Percentiles rank a stretch among this genome's conserved stretches.
Evolutionary conservation across 148 eudicot species (phyloP).

Genomic region (Arctostaphylos glauca): DNA sequence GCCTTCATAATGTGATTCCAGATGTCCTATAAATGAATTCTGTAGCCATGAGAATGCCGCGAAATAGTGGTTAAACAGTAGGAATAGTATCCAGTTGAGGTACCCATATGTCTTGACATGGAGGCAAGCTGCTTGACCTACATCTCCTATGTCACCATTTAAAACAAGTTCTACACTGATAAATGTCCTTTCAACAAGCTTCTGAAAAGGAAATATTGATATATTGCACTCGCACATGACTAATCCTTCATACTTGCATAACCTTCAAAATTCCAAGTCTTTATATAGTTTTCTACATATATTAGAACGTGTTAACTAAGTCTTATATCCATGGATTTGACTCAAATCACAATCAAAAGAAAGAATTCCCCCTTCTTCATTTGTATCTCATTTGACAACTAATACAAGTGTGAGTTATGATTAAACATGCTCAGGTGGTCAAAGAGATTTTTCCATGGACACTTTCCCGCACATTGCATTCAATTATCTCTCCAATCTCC

Average conservation of each 20-base stretch:
- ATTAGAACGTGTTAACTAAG: neutral
- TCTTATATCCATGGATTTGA: neutral
- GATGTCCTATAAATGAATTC: too few relatives aligned
- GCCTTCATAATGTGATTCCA: too few relatives aligned
- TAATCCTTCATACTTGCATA: neutral
- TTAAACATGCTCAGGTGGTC: neutral
- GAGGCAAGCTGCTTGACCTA: neutral
- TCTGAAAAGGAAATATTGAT: neutral
- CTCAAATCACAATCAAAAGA: neutral
- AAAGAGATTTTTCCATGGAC: neutral
- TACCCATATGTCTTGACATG: neutral
- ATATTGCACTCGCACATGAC: neutral
- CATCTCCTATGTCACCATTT: neutral
- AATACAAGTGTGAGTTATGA: neutral
- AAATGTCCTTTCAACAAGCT: neutral
- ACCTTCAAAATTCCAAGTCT: neutral
- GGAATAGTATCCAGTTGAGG: too few relatives aligned
- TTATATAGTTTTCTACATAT: neutral
- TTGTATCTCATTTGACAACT: neutral
- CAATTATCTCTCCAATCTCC: slow-evolving; percentile 10
- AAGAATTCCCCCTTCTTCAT: neutral
- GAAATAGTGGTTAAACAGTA: too few relatives aligned
- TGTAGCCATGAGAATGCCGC: too few relatives aligned
- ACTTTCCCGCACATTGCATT: slow-evolving; percentile 4
- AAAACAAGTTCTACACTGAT: neutral